Percentiles rank a stretch among this genome's conserved stretches.
Conservation (phyloP, 2,329 filamentous ascomycete species). For the Alternaria novae-zelandiae region DNA sequence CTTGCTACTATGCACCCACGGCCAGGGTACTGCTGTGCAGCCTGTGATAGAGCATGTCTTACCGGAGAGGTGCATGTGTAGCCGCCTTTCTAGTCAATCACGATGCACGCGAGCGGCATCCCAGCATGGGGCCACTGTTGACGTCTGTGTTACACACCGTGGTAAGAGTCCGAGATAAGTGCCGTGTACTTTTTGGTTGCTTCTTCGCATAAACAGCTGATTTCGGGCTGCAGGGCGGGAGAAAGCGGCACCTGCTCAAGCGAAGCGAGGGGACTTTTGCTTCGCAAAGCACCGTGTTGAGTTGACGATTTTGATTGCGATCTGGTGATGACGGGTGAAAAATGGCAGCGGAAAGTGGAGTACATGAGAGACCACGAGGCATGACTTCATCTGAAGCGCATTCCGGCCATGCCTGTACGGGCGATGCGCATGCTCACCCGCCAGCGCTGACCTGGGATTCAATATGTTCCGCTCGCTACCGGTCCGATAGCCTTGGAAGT, state of each 20-base stretch:
- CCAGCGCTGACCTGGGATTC: constrained; percentile 16
- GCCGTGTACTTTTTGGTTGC: constrained; percentile 19
- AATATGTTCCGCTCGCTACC: constrained; percentile 36
- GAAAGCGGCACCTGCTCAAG: constrained; percentile 2
- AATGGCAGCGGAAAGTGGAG: constrained; percentile 8
- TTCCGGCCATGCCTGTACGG: constrained; percentile 23
- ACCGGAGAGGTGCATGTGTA: constrained; percentile 23
- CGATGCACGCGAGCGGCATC: constrained; percentile 18
- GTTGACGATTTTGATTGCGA: constrained; percentile 7
- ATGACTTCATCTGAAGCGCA: constrained; percentile 28
- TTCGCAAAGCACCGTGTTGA: constrained; percentile 13
- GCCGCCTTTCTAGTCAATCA: constrained; percentile 21
- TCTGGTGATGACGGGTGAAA: constrained; percentile 20
- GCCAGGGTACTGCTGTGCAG: constrained; percentile 14
- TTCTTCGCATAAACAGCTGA: constrained; percentile 16
- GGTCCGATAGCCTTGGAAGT: constrained; percentile 15
- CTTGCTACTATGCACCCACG: constrained; percentile 16
- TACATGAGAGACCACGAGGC: constrained; percentile 21
- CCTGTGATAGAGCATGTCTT: constrained; percentile 25
- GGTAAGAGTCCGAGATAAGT: constrained; percentile 14
- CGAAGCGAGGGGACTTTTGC: constrained; percentile 2
- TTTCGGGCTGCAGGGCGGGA: constrained; percentile 21
- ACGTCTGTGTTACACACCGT: constrained; percentile 17
- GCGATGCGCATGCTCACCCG: constrained; percentile 32
- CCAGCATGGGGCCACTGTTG: constrained; percentile 10